These are phyloP conservation scores for Stemphylium beticola DNA, from an alignment of 2,329 filamentous ascomycete genomes.

Conservation along the genomic window DNA sequence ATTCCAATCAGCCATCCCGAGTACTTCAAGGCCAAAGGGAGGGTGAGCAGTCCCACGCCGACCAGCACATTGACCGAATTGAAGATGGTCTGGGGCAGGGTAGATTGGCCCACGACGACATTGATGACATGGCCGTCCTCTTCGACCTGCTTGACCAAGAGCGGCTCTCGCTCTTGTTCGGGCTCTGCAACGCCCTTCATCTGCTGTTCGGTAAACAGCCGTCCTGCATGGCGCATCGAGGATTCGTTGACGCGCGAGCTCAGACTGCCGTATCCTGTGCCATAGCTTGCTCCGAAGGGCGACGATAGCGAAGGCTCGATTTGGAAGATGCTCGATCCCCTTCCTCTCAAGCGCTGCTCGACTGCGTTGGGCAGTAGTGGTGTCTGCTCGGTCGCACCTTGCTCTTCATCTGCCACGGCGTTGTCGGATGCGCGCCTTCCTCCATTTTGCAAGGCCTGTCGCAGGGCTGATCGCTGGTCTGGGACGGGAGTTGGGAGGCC, in stretches of 20 bases:
- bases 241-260: slow-evolving; percentile 63
- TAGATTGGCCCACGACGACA: slow-evolving; percentile 90
- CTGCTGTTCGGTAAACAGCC: slow-evolving; percentile 57
- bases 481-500: slow-evolving; percentile 39
- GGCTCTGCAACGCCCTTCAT: slow-evolving; percentile 50
- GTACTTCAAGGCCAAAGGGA: slow-evolving; percentile 87
- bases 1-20: slow-evolving; percentile 88
- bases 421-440: slow-evolving; percentile 48
- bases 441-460: slow-evolving; percentile 48
- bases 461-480: slow-evolving; percentile 52
- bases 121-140: slow-evolving; percentile 83
- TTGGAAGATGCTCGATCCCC: slow-evolving; percentile 54
- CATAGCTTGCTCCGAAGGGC: slow-evolving; percentile 75
- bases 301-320: slow-evolving; percentile 66
- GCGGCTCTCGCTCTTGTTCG: slow-evolving; percentile 65
- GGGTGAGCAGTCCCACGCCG: slow-evolving; percentile 84
- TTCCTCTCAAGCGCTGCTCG: slow-evolving; percentile 38
- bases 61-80: slow-evolving; percentile 95
- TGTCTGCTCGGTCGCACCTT: slow-evolving; percentile 39
- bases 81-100: slow-evolving; percentile 91
- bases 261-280: slow-evolving; percentile 66
- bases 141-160: slow-evolving; percentile 88
- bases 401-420: slow-evolving; percentile 46
- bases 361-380: slow-evolving; percentile 36
- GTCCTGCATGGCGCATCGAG: slow-evolving; percentile 62